phyloP scores from a whole-genome alignment of 371 early-diverging fungal species.

The Mucor circinelloides region DNA sequence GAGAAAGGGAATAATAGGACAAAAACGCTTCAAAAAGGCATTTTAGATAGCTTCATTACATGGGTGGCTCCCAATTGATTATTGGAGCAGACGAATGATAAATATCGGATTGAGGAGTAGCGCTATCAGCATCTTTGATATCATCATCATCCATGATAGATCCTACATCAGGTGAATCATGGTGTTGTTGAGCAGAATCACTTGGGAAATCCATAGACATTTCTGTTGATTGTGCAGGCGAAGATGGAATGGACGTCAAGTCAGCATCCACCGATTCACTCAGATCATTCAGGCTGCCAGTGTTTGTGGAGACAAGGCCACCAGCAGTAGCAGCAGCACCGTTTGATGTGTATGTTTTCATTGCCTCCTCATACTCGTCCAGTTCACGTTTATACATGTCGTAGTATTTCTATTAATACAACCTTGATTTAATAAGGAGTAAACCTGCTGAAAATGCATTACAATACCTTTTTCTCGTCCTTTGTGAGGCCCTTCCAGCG shows the following conservation, averaged over 20 bases:
- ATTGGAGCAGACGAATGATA: not conserved
- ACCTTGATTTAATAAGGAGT: not conserved
- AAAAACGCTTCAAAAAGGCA: not conserved
- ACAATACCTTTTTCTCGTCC: slow-evolving; percentile 55
- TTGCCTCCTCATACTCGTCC: slow-evolving; percentile 55
- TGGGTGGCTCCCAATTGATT: not conserved
- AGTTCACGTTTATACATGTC: slow-evolving; percentile 54
- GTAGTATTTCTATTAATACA: slow-evolving; percentile 43
- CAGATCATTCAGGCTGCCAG: not conserved
- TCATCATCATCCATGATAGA: slow-evolving; percentile 13
- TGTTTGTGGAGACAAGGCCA: not conserved
- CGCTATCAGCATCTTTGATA: not conserved
- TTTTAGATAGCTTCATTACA: not conserved
- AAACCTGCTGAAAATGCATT: not conserved
- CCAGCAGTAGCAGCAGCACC: slow-evolving; percentile 6
- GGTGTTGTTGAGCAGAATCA: slow-evolving; percentile 9
- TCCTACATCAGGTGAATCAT: slow-evolving; percentile 9
- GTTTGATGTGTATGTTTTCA: slow-evolving; percentile 41
- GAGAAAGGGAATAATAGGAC: not conserved
- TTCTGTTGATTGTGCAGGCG: slow-evolving; percentile 28
- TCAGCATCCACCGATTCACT: not conserved
- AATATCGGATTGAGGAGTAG: not conserved
- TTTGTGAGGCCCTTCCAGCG: slow-evolving; percentile 54
- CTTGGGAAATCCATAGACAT: slow-evolving; percentile 25
- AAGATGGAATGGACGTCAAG: slow-evolving; percentile 18